phyloP scores from a whole-genome alignment of 208 protist species.

The Cochliopodium minus region DNA sequence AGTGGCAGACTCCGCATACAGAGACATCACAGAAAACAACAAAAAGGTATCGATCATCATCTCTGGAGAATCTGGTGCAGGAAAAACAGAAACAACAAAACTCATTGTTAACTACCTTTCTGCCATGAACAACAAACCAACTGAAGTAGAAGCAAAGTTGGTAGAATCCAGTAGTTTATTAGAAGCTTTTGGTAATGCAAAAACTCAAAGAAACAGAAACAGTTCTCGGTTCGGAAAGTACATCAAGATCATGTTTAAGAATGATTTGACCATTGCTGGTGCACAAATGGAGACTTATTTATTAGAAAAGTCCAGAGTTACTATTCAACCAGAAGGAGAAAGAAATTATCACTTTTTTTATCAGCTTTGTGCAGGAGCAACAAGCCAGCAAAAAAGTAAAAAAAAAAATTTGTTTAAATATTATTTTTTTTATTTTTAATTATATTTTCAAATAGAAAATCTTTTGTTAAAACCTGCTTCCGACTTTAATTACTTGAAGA shows the following conservation, averaged over 20 bases:
- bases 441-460: too few species aligned
- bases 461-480: background rate
- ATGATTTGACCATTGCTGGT: constrained; percentile 10
- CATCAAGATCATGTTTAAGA: constrained; percentile 20
- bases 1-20: constrained; percentile 73
- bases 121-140: background rate
- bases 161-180: too few species aligned
- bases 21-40: constrained; percentile 61
- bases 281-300: constrained; percentile 22
- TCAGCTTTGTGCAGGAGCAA: constrained; percentile 35
- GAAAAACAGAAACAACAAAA: constrained; percentile 45
- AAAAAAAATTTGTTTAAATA: too few species aligned
- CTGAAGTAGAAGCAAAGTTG: too few species aligned
- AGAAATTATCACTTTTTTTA: constrained; percentile 61
- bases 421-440: too few species aligned
- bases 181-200: constrained; percentile 17
- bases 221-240: constrained; percentile 22
- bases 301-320: constrained; percentile 53
- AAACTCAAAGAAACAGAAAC: constrained; percentile 20
- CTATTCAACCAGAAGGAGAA: constrained; percentile 38
- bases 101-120: constrained; percentile 36
- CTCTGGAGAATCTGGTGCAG: constrained; percentile 15
- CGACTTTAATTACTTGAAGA: background rate
- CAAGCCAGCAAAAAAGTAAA: constrained; percentile 6
- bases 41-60: constrained; percentile 54